Percentiles rank a stretch among this genome's conserved stretches.
phyloP scores from a whole-genome alignment of 2,329 filamentous ascomycete genomes.

The Ceratocystis diversiconidia region DNA sequence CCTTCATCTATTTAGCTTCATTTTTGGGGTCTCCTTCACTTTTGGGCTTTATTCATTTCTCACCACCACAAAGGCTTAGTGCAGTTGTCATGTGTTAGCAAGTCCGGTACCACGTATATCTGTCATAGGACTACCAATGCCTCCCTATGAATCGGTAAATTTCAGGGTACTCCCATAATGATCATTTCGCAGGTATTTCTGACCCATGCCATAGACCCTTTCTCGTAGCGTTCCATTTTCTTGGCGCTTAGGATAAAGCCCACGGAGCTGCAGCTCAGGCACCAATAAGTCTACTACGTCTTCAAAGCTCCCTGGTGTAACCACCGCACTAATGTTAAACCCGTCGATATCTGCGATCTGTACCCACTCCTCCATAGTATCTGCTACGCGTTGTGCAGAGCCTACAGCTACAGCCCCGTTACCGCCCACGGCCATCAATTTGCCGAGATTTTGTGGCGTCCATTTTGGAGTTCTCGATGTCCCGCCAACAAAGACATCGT shows the following conservation, averaged over 20 bases:
- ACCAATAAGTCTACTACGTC: slow-evolving; percentile 51
- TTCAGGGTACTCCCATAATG: slow-evolving; percentile 6
- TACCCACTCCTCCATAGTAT: slow-evolving; percentile 27
- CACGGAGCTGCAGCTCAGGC: slow-evolving; percentile 45
- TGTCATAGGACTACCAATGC: too few relatives aligned
- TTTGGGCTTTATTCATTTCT: too few relatives aligned
- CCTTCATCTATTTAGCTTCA: too few relatives aligned
- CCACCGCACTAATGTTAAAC: slow-evolving; percentile 28
- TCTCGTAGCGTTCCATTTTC: slow-evolving; percentile 1
- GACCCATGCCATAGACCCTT: not conserved
- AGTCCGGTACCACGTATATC: not conserved
- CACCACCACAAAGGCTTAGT: too few relatives aligned
- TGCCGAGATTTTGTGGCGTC: slow-evolving; percentile 26
- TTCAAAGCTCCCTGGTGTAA: slow-evolving; percentile 46
- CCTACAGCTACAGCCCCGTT: slow-evolving; percentile 24
- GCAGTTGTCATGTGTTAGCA: too few relatives aligned
- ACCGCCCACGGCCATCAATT: slow-evolving; percentile 26
- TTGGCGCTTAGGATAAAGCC: slow-evolving; percentile 31
- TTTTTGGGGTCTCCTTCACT: too few relatives aligned
- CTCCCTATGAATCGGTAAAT: not conserved
- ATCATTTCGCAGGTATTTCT: not conserved
- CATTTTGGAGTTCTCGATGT: slow-evolving; percentile 31
- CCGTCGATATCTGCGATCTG: slow-evolving; percentile 48
- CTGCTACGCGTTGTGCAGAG: slow-evolving; percentile 24
- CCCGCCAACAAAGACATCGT: slow-evolving; percentile 29